phyloP scores from a whole-genome alignment of 2,329 filamentous ascomycete species.

The Colletotrichum incanum region DNA sequence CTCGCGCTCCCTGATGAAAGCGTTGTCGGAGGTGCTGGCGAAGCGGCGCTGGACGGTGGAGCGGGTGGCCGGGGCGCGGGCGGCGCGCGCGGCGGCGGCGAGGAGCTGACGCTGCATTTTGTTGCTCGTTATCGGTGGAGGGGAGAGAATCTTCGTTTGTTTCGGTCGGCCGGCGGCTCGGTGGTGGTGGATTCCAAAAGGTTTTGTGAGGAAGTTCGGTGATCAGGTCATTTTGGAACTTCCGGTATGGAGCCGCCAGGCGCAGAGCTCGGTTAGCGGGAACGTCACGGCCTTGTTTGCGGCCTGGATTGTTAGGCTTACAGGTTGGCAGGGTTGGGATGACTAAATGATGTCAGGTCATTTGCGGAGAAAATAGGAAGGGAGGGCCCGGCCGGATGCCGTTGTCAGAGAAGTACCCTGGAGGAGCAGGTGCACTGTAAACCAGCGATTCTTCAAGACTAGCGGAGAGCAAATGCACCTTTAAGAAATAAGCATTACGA shows the following conservation, averaged over 20 bases:
- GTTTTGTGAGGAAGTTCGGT: conserved; percentile 38
- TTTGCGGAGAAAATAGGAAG: conserved; percentile 36
- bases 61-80: conserved; percentile 68
- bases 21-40: conserved; percentile 84
- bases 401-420: neutral
- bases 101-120: conserved; percentile 77
- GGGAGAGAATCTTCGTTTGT: conserved; percentile 27
- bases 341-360: conserved; percentile 42
- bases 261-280: conserved; percentile 43
- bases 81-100: conserved; percentile 75
- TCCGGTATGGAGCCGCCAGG: conserved; percentile 24
- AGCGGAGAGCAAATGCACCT: neutral
- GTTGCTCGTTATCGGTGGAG: conserved; percentile 44
- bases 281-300: conserved; percentile 33
- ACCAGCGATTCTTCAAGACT: neutral
- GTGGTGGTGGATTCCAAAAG: conserved; percentile 19
- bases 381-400: neutral
- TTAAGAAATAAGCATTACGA: neutral
- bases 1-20: conserved; percentile 92
- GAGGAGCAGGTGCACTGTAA: neutral
- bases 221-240: conserved; percentile 46
- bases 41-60: conserved; percentile 78
- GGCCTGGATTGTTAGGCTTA: conserved; percentile 38
- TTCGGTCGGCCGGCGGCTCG: conserved; percentile 30
- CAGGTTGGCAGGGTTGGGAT: conserved; percentile 19